Base-by-base conservation (phyloP, 371 early-diverging fungal species). In the Rhizopus arrhizus region DNA sequence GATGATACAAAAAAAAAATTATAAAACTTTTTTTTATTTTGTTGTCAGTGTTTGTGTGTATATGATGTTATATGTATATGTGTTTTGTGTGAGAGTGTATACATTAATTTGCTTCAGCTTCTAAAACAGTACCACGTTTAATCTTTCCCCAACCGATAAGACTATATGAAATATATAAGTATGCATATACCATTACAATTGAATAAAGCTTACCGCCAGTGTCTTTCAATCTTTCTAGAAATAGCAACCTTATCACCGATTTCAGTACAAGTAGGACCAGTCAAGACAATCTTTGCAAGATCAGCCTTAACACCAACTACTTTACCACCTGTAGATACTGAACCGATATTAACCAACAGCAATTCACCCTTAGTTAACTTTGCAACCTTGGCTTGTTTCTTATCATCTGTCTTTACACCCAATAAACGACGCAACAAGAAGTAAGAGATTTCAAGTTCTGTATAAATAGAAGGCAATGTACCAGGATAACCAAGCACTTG, bases 141-240 rank as follows among this genome's bases (percentile, higher is more conserved):
- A 97, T 94, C 73, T 89, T 90, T 63, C 97, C 99, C 96, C 97
- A 97, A 67, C 99, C 99, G 75, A 99, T 97, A 73, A 99, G 85
- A 78, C 95, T 77, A 73, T 15, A 53, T 22, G 59, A 50, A 33
- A 31, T 35, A 59, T 59, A 22, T 46, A 53, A 15, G 31, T 34
- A 36, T 51, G 11, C 10, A 22, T 22, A 1, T 22, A 22, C 2
- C 22, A 22, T 22, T 0, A 22, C 22, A 22, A 22, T 22, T 22
- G 22, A 22, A 22, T 22, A 46, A 28, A 42, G 67, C 85, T 74
- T 79, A 92, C 90, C 96, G 94, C 99, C 99, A 99, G 80, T 99
- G 98, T 82, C 95, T 95, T 64, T 97, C 96, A 66, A 99, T 97
- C 82, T 99, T 94, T 76, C 99, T 87, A 62, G 95, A 94, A 57